Conservation (phyloP, 1,139 yeast species). For the Arxiozyma bovina region DNA sequence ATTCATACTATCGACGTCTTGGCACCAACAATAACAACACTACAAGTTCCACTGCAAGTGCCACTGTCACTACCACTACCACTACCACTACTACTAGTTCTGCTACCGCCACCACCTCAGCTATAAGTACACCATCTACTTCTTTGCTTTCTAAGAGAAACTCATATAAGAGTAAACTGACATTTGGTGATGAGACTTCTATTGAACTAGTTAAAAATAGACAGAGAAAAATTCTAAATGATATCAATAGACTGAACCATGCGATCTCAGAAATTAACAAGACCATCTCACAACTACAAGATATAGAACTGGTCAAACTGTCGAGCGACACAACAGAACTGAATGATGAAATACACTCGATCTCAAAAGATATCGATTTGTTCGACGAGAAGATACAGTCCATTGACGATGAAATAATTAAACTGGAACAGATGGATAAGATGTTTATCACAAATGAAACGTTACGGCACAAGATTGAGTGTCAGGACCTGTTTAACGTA, state of each 20-base stretch:
- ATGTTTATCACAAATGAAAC: conserved; percentile 2
- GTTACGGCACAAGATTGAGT: not conserved
- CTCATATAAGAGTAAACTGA: conserved; percentile 2
- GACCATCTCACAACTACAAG: conserved; percentile 14
- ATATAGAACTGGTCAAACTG: conserved; percentile 14
- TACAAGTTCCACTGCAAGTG: not conserved
- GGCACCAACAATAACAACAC: not conserved
- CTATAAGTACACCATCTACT: not conserved
- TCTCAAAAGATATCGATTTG: not conserved
- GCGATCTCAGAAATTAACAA: conserved; percentile 23
- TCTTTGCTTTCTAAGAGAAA: not conserved
- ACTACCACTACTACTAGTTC: not conserved
- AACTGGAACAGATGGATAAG: conserved; percentile 5
- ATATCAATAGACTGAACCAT: conserved; percentile 17
- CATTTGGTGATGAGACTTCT: conserved; percentile 11
- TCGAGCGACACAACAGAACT: conserved; percentile 9
- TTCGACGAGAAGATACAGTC: not conserved
- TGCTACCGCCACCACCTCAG: not conserved
- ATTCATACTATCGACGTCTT: not conserved
- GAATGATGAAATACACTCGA: not conserved
- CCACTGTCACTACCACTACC: not conserved
- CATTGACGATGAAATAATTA: not conserved
- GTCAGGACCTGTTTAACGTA: conserved; percentile 1
- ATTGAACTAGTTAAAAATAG: conserved; percentile 13
- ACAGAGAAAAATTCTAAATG: conserved; percentile 24